Evolutionary conservation across 257 asterid species (phyloP).

Genomic region (Solanum paucissectum): DNA sequence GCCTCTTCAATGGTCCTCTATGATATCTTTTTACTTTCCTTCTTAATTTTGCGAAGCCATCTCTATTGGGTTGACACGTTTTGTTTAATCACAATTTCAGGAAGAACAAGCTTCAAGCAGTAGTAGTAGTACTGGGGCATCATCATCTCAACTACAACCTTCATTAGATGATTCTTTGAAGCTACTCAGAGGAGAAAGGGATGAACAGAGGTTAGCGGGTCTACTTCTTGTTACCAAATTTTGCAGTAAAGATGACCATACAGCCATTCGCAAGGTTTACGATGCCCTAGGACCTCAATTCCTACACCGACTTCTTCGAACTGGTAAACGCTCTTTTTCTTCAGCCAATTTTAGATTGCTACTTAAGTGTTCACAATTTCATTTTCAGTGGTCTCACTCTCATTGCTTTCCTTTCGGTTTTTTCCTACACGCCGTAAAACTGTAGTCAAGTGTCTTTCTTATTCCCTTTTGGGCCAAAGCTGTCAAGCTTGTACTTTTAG

Average conservation of each 20-base stretch:
- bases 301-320: constrained; percentile 64
- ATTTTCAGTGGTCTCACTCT: background rate
- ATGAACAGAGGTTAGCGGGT: constrained; percentile 80
- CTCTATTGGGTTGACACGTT: background rate
- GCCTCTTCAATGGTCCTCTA: background rate
- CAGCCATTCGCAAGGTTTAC: constrained; percentile 51
- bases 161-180: constrained; percentile 49
- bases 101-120: constrained; percentile 2
- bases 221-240: constrained; percentile 65
- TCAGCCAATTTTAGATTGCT: background rate
- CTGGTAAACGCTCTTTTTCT: constrained; percentile 26
- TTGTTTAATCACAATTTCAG: background rate
- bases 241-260: constrained; percentile 53
- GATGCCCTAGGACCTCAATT: constrained; percentile 58
- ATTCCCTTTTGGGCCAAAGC: background rate
- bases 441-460: background rate
- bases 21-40: background rate
- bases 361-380: background rate
- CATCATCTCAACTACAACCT: constrained; percentile 13
- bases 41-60: background rate
- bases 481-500: background rate
- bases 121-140: background rate
- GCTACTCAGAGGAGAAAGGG: constrained; percentile 58
- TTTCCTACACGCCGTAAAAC: background rate
- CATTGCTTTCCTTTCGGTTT: too few relatives aligned